Evolutionary conservation across 495 filamentous ascomycete genomes (phyloP).

Genomic region (Bacidia rubella): DNA sequence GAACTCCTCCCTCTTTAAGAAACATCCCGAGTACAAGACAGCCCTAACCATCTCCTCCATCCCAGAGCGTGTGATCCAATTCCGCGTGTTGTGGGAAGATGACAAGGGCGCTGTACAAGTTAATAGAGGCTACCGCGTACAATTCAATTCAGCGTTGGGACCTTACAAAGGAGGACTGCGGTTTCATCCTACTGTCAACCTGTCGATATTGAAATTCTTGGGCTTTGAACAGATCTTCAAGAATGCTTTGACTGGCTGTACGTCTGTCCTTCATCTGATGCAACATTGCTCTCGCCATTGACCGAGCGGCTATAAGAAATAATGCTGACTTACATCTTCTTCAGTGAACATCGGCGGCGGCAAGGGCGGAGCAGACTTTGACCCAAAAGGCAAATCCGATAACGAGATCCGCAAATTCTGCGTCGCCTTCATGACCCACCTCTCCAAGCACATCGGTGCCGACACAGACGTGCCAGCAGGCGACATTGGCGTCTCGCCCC

Average conservation of each 20-base stretch:
- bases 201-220: constrained; percentile 95
- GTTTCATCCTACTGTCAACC: constrained; percentile 92
- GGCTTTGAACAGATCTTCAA: constrained; percentile 99
- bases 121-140: constrained; percentile 93
- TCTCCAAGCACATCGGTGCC: constrained; percentile 89
- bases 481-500: constrained; percentile 81
- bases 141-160: constrained; percentile 97
- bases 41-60: constrained; percentile 79
- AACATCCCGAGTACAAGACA: constrained; percentile 85
- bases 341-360: constrained; percentile 93
- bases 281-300: too few relatives aligned
- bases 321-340: constrained; percentile 13
- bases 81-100: constrained; percentile 94
- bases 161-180: constrained; percentile 97
- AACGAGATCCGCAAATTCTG: constrained; percentile 98
- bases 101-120: constrained; percentile 81
- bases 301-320: too few relatives aligned
- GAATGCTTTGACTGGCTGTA: constrained; percentile 94
- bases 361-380: constrained; percentile 97
- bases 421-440: constrained; percentile 87
- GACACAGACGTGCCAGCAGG: constrained; percentile 92
- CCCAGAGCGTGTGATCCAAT: constrained; percentile 93
- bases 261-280: constrained; percentile 26
- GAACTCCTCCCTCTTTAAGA: constrained; percentile 81
- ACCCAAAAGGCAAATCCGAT: constrained; percentile 97